Conservation (phyloP, 192 early-diverging fungal genomes). For the Blastocladiella britannica region DNA sequence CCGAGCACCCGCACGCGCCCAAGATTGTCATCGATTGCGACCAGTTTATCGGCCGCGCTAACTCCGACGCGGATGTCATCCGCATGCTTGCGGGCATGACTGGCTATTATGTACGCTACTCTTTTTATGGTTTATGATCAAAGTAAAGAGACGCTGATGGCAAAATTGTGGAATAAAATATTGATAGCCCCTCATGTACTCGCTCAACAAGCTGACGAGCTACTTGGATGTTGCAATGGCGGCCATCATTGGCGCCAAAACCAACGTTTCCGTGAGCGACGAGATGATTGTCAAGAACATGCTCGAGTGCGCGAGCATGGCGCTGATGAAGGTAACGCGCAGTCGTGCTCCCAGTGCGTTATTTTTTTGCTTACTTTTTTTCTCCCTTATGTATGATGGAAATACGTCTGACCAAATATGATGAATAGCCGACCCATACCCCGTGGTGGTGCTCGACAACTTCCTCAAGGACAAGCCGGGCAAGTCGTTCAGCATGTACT, state of each 20-base stretch:
- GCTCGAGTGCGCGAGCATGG: neutral
- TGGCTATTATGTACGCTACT: no score
- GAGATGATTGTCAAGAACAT: neutral
- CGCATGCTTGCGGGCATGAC: neutral
- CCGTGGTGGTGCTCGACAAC: neutral
- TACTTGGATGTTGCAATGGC: neutral
- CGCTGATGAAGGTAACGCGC: neutral
- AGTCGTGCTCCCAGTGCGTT: no score
- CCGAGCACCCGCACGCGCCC: neutral
- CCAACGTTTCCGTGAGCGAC: neutral
- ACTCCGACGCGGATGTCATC: neutral
- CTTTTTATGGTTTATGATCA: no score
- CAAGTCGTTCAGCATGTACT: neutral
- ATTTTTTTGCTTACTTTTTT: no score
- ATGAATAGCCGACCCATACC: neutral
- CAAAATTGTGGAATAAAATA: no score
- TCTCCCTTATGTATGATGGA: no score
- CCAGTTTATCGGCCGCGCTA: neutral
- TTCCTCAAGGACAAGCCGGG: neutral
- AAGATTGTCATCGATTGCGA: neutral
- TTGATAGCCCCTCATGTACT: neutral
- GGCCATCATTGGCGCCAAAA: neutral
- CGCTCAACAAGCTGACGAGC: neutral
- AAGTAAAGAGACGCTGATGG: no score
- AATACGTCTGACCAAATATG: no score